phyloP scores from a whole-genome alignment of 2,329 filamentous ascomycete genomes.

The Ambrosiella xylebori region DNA sequence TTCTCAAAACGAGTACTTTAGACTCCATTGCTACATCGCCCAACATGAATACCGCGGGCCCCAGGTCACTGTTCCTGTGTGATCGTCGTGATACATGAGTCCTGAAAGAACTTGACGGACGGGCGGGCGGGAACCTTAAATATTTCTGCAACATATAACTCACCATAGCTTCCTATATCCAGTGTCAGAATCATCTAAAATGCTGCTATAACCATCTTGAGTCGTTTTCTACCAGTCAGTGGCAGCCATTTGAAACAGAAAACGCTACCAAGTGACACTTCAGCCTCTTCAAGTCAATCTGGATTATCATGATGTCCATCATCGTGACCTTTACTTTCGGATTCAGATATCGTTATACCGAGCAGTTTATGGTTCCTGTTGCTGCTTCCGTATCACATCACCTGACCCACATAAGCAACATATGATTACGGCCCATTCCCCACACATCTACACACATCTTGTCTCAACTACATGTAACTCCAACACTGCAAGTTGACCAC shows the following conservation, averaged over 20 bases:
- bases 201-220: no score
- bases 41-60: not conserved
- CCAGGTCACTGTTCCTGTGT: not conserved
- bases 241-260: no score
- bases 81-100: not conserved
- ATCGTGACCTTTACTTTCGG: not conserved
- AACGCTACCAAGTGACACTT: no score
- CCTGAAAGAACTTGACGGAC: no score
- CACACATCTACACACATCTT: not conserved
- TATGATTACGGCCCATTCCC: not conserved
- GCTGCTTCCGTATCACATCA: not conserved
- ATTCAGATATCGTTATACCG: conserved; percentile 2
- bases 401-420: not conserved
- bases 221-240: no score
- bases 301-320: not conserved
- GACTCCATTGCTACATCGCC: not conserved
- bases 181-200: no score
- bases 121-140: no score
- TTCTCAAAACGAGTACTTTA: not conserved
- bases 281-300: no score
- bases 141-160: no score
- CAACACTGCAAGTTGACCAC: not conserved
- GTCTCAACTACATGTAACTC: not conserved
- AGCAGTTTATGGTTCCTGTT: conserved; percentile 1
- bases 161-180: no score